phyloP scores from a whole-genome alignment of 1,284 basidiomycete genomes.

The Tilletia caries region DNA sequence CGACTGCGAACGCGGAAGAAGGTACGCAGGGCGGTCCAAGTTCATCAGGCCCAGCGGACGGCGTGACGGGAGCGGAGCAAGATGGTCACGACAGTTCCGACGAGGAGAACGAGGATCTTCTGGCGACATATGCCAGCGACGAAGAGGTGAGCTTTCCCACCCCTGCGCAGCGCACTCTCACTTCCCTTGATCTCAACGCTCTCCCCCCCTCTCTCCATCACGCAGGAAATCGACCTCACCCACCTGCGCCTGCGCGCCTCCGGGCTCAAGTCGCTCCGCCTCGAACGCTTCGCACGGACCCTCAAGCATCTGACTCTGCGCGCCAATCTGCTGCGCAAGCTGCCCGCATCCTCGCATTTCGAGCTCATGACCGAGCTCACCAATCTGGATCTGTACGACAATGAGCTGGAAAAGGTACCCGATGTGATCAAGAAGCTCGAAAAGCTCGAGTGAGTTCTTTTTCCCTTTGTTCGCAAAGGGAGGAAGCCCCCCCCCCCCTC shows the following conservation, averaged over 20 bases:
- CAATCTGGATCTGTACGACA: constrained; percentile 93
- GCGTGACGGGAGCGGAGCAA: not conserved
- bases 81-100: constrained; percentile 10
- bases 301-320: constrained; percentile 78
- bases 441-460: constrained; percentile 67
- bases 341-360: constrained; percentile 59
- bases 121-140: not conserved
- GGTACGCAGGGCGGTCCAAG: not conserved
- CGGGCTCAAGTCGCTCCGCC: constrained; percentile 61
- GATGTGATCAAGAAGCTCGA: constrained; percentile 65
- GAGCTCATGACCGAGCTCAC: constrained; percentile 66
- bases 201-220: not conserved
- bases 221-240: constrained; percentile 67
- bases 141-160: not conserved
- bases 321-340: constrained; percentile 75
- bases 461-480: not conserved
- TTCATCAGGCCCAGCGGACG: not conserved
- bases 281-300: constrained; percentile 68
- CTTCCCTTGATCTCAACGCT: too few species aligned
- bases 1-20: not conserved
- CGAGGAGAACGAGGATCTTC: constrained; percentile 8
- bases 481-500: not conserved
- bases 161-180: not conserved
- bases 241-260: constrained; percentile 69
- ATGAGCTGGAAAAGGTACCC: constrained; percentile 63